Evolutionary conservation across 2,329 filamentous ascomycete genomes (phyloP), one percentile per base, ranked within the genome.

Genomic region (Paecilomyces sp.): DNA sequence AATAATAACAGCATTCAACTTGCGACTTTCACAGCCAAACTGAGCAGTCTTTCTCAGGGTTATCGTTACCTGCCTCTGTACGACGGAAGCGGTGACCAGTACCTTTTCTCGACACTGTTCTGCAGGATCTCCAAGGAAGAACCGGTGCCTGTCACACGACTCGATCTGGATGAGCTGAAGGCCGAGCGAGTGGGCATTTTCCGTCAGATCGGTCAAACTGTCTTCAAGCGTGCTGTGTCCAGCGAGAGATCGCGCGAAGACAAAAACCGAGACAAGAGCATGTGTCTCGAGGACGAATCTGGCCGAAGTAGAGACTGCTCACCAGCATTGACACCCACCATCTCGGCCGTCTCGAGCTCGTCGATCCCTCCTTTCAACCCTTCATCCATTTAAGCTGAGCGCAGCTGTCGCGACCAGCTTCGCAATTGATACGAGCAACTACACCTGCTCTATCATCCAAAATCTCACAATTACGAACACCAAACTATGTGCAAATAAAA

Each of bases 21-120:
- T 60, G 94, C 91, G 2, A 94, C 89, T 1, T 97, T 93, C 75
- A 97, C 91, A 1, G 92, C 91, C 63, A 97, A 97, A 77, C 86
- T 97, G 57, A 88, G 83, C 77, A 95, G 88, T 71, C 83, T 97
- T 51, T 91, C 93, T 72, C 88, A 94, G 74, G 94, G 94, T 30
- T 97, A 94, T 74, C 91, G 93, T 62, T 95, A 96, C 62, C 81
- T 97, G 57, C 94, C 93, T 11, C 82, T 99, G 15, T 89, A 91
- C 73, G 92, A 97, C 76, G 84, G 86, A 59, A 90, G 91, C 63
- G 94, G 92, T 62, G 92, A 97, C 67, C 91, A 92, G 67, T 97
- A 95, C 72, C 83, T 97, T 52, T 97, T 97, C 76, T 96, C 94
- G 2, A 95, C 92, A 11, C 81, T 99, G 15, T 96, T 97, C 75